Percentiles rank a stretch among this genome's conserved stretches.
These are phyloP conservation scores for Camillea tinctor DNA, from an alignment of 2,329 filamentous ascomycete species.

Conservation along the genomic window DNA sequence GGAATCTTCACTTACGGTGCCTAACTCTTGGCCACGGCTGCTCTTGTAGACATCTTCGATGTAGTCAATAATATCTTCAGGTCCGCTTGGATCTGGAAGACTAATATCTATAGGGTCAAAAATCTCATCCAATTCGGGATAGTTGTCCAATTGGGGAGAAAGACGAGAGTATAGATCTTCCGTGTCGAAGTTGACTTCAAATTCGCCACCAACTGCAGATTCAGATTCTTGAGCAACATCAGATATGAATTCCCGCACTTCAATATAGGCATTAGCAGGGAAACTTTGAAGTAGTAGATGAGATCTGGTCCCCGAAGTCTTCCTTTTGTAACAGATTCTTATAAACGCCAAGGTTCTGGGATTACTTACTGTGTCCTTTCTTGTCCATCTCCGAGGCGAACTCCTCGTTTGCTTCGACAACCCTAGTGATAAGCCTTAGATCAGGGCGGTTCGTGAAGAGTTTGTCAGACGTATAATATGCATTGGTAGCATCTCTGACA, in stretches of 20 bases:
- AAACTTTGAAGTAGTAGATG: no score
- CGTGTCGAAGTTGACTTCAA: no score
- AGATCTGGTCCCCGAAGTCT: no score
- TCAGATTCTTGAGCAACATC: neutral
- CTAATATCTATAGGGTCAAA: conserved; percentile 24
- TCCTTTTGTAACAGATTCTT: no score
- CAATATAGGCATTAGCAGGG: no score
- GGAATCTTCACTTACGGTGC: conserved; percentile 30
- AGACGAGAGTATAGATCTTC: no score
- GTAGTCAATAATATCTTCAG: conserved; percentile 41
- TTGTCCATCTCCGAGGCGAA: conserved; percentile 22
- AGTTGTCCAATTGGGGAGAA: neutral
- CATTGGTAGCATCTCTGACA: conserved; percentile 23
- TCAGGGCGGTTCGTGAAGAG: conserved; percentile 22
- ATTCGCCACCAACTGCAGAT: neutral
- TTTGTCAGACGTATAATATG: conserved; percentile 21
- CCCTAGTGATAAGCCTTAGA: conserved; percentile 29
- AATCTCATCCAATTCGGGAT: conserved; percentile 28
- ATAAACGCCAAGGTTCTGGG: no score
- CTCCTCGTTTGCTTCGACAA: conserved; percentile 25
- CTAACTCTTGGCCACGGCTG: conserved; percentile 43
- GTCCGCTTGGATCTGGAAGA: conserved; percentile 8
- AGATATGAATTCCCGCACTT: conserved; percentile 16
- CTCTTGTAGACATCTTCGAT: conserved; percentile 41
- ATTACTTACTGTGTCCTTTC: conserved; percentile 26